These are phyloP conservation scores for Citrus glauca DNA, from an alignment of 345 rosid species.

Conservation along the genomic window DNA sequence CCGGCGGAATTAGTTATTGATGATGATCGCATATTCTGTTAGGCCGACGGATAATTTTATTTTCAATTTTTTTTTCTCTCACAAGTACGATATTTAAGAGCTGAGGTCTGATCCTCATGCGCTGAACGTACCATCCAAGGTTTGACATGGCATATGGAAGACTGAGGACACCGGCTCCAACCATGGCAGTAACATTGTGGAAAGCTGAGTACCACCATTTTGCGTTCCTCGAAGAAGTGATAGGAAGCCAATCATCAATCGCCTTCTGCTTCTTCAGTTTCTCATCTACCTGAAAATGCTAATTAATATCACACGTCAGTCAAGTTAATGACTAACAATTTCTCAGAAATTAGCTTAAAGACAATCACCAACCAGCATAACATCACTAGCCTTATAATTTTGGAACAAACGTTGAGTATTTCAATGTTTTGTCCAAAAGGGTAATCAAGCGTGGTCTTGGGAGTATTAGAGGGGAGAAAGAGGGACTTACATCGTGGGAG, in stretches of 20 bases:
- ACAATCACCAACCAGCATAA: not conserved
- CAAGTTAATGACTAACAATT: not conserved
- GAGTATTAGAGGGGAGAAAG: not conserved
- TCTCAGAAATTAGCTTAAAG: not conserved
- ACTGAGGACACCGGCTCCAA: constrained; percentile 77
- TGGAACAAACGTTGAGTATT: not conserved
- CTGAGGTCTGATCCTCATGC: not conserved
- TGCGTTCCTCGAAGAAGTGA: constrained; percentile 68
- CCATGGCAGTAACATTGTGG: constrained; percentile 92
- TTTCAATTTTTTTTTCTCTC: not conserved
- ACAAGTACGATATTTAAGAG: not conserved
- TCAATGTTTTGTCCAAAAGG: not conserved
- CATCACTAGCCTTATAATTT: not conserved
- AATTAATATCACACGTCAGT: not conserved
- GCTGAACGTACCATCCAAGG: constrained; percentile 55
- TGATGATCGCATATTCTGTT: not conserved
- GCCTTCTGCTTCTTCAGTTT: constrained; percentile 42
- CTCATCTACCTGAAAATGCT: constrained; percentile 20
- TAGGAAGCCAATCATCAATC: constrained; percentile 65
- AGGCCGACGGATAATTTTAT: too few relatives aligned
- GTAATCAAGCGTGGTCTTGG: not conserved
- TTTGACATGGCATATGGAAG: constrained; percentile 77
- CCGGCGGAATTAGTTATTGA: not conserved
- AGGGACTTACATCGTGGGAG: constrained; percentile 19
- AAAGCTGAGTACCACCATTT: constrained; percentile 86